Percentiles rank a stretch among this genome's conserved stretches.
Conservation (phyloP, 75 land plant species). For the Picea glauca region DNA sequence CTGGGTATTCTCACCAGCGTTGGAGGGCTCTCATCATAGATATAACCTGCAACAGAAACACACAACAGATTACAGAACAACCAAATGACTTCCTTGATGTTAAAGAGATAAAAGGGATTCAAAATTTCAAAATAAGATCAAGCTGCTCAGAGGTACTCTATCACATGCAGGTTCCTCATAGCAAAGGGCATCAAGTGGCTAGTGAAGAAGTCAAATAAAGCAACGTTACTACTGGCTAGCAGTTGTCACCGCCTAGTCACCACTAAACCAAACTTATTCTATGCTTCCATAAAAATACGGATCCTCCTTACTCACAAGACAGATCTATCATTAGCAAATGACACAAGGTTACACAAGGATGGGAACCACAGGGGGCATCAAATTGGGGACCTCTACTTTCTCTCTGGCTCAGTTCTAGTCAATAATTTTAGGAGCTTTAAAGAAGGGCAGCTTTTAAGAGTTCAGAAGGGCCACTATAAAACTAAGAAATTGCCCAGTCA, state of each 20-base stretch:
- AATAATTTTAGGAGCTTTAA: background rate
- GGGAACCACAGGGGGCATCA: background rate
- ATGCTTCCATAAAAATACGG: background rate
- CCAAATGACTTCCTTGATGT: background rate
- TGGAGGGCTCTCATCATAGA: background rate
- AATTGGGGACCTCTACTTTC: background rate
- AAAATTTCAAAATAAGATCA: background rate
- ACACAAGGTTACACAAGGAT: background rate
- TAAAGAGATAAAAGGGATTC: background rate
- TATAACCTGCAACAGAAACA: slow-evolving; percentile 1
- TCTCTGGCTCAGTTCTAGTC: background rate
- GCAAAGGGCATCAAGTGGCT: no score
- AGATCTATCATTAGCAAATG: background rate
- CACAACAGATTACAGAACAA: background rate
- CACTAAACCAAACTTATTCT: background rate
- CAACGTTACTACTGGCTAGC: background rate
- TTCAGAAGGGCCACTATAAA: background rate
- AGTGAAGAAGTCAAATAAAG: no score
- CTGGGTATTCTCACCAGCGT: slow-evolving; percentile 4
- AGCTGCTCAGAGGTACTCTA: background rate
- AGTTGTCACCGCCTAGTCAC: background rate
- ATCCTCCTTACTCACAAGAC: background rate
- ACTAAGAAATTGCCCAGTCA: background rate
- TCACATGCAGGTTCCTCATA: no score
- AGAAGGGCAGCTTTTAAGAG: background rate